A percentile compares a stretch with the other conserved stretches of the same genome.
Conservation (phyloP, 2,329 filamentous ascomycete genomes). For the Claviceps sorghi region DNA sequence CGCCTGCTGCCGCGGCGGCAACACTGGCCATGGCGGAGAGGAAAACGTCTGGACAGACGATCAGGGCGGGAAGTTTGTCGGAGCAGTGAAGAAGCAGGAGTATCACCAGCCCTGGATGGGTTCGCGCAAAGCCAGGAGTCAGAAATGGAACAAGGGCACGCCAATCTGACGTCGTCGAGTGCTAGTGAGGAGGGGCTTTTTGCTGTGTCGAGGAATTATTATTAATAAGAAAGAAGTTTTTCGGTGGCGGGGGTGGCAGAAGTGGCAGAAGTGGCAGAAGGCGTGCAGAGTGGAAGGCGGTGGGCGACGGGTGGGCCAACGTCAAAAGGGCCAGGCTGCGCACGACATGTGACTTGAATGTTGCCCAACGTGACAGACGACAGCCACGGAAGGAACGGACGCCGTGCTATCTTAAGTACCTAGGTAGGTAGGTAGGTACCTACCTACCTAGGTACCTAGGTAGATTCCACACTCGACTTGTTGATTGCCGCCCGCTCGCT, state of each 20-base stretch:
- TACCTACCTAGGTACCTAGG: too few relatives aligned
- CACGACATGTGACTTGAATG: neutral
- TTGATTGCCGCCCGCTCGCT: too few relatives aligned
- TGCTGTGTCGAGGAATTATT: conserved; percentile 6
- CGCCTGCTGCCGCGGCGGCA: conserved; percentile 17
- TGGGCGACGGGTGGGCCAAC: neutral
- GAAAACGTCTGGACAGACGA: neutral
- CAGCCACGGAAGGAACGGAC: neutral
- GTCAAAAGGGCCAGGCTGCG: too few relatives aligned
- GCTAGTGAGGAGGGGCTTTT: conserved; percentile 1
- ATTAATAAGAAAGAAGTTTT: conserved; percentile 12
- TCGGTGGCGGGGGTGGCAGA: conserved; percentile 12
- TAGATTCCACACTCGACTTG: too few relatives aligned
- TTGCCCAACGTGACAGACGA: too few relatives aligned
- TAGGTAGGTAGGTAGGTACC: too few relatives aligned
- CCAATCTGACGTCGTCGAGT: neutral
- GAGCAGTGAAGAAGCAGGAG: neutral
- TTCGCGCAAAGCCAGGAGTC: neutral
- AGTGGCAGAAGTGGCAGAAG: neutral
- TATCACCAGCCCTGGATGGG: neutral
- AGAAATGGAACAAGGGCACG: neutral
- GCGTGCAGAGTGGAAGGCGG: conserved; percentile 1
- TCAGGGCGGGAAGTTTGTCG: neutral
- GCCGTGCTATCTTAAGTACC: neutral
- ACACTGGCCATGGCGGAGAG: conserved; percentile 30